Conservation (phyloP, 495 filamentous ascomycete genomes). For the Penicillium tannophilum region DNA sequence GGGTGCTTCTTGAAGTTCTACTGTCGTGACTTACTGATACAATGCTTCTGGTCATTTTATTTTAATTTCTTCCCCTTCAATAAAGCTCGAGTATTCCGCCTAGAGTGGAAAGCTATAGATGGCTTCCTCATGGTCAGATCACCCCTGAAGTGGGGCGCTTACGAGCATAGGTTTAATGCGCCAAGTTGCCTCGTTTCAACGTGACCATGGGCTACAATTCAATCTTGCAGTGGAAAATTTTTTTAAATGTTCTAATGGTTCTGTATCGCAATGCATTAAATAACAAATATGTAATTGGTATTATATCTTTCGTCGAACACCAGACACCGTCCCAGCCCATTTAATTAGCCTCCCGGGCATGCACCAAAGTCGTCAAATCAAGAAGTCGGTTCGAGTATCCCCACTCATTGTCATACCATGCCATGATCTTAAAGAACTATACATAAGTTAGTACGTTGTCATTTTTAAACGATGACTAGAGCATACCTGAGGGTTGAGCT, state of each 20-base stretch:
- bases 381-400: slow-evolving; percentile 40
- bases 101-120: too few relatives aligned
- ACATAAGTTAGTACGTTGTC: background rate
- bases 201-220: too few relatives aligned
- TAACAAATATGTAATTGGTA: background rate
- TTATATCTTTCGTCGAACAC: background rate
- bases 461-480: background rate
- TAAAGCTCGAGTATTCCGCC: too few relatives aligned
- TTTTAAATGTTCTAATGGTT: background rate
- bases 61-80: too few relatives aligned
- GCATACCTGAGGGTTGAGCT: slow-evolving; percentile 35
- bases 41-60: too few relatives aligned
- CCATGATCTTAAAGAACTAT: slow-evolving; percentile 43
- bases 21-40: too few relatives aligned
- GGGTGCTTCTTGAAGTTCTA: too few relatives aligned
- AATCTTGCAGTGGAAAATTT: background rate
- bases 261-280: background rate
- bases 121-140: too few relatives aligned
- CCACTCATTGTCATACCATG: slow-evolving; percentile 44
- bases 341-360: slow-evolving; percentile 21
- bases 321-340: background rate
- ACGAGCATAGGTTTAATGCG: too few relatives aligned
- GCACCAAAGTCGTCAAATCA: slow-evolving; percentile 33
- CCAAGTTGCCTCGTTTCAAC: too few relatives aligned
- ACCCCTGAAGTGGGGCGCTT: too few relatives aligned